A percentile compares a stretch with the other conserved stretches of the same genome.
These are phyloP conservation scores for Macrolepiota fuliginosa DNA, from an alignment of 768 basidiomycete species.

Conservation along the genomic window DNA sequence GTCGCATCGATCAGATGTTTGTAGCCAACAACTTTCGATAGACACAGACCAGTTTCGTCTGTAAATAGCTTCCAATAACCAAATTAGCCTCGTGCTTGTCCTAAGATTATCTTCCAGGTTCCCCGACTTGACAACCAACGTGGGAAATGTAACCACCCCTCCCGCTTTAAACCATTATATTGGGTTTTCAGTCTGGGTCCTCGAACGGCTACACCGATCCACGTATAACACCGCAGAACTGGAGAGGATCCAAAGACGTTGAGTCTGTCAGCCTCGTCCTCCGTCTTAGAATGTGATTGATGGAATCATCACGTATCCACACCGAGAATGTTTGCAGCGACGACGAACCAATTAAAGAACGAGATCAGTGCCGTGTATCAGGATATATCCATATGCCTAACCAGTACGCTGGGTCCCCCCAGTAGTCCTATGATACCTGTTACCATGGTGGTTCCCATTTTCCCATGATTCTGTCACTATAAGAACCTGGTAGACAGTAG, in stretches of 20 bases:
- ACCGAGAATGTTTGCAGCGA: not conserved
- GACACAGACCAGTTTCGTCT: conserved; percentile 1
- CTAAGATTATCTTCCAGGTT: not conserved
- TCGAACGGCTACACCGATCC: no score
- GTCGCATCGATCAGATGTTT: not conserved
- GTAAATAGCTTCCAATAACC: conserved; percentile 1
- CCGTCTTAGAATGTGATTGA: not conserved
- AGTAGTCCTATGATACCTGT: conserved; percentile 24
- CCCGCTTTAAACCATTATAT: not conserved
- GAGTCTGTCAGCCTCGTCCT: not conserved
- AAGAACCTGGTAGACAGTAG: conserved; percentile 18
- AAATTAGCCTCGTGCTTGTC: not conserved
- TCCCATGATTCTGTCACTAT: conserved; percentile 19
- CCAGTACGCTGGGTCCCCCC: conserved; percentile 13
- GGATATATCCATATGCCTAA: conserved; percentile 3
- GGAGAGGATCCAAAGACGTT: not conserved
- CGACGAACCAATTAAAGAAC: conserved; percentile 3
- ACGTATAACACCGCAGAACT: not conserved
- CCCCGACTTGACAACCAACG: not conserved
- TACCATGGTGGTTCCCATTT: conserved; percentile 32
- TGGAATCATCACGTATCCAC: conserved; percentile 9
- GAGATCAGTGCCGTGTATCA: conserved; percentile 3
- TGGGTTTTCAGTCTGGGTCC: no score
- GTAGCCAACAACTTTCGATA: not conserved
- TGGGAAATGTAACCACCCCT: not conserved